A percentile compares a stretch with the other conserved stretches of the same genome.
Evolutionary conservation across 1,284 basidiomycete genomes (phyloP).

Genomic region (Cutaneotrichosporon curvatum): DNA sequence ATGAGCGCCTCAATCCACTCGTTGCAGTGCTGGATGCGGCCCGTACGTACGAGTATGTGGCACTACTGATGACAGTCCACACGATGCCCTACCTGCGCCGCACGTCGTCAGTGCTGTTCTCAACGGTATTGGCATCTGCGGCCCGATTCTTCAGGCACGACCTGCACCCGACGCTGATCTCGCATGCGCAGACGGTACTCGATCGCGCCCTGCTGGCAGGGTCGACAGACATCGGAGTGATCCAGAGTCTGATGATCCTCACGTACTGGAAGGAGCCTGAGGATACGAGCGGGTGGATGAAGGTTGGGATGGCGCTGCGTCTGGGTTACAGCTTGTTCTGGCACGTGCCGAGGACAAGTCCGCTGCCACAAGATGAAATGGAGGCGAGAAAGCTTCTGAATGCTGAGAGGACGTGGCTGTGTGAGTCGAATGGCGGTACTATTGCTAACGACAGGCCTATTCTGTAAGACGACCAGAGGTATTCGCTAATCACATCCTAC

Average conservation of each 20-base stretch:
- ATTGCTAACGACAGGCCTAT: constrained; percentile 19
- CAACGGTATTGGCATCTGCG: constrained; percentile 26
- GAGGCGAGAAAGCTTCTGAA: constrained; percentile 29
- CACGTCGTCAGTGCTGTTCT: constrained; percentile 28
- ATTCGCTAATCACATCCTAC: neutral
- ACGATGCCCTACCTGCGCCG: constrained; percentile 26
- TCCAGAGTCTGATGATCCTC: constrained; percentile 33
- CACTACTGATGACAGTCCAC: constrained; percentile 25
- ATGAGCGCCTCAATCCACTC: constrained; percentile 26
- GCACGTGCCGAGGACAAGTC: constrained; percentile 23
- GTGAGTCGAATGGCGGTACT: constrained; percentile 17
- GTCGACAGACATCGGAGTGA: constrained; percentile 22
- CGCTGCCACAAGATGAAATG: constrained; percentile 25
- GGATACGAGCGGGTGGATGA: constrained; percentile 28
- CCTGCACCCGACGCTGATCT: constrained; percentile 21
- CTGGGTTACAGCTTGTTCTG: constrained; percentile 31
- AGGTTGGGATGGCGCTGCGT: constrained; percentile 27
- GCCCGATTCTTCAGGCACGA: constrained; percentile 28
- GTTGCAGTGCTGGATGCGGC: constrained; percentile 26
- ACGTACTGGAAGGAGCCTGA: constrained; percentile 36
- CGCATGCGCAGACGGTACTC: constrained; percentile 28
- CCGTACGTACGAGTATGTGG: constrained; percentile 8
- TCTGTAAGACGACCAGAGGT: constrained; percentile 15
- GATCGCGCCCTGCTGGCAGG: constrained; percentile 28
- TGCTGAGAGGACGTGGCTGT: constrained; percentile 34